Evolutionary conservation across 495 filamentous ascomycete species (phyloP).

Genomic region (Talaromyces borbonicus): DNA sequence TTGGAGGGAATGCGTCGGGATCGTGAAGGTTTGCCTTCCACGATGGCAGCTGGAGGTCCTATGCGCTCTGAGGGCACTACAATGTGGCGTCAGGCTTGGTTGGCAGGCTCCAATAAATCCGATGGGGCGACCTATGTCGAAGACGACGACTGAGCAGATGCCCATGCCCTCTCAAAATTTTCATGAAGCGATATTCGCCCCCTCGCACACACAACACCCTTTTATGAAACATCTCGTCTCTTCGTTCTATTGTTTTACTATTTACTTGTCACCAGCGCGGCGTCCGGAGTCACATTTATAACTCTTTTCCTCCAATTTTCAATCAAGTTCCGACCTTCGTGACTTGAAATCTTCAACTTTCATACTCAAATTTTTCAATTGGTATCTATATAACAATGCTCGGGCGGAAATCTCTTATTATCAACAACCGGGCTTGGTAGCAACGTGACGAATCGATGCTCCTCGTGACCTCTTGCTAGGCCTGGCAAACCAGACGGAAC

Average conservation of each 20-base stretch:
- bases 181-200: background rate
- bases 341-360: background rate
- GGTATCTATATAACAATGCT: too few species aligned
- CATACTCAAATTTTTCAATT: background rate
- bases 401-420: too few species aligned
- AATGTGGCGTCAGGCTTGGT: slow-evolving; percentile 37
- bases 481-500: too few species aligned
- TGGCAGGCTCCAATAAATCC: slow-evolving; percentile 20
- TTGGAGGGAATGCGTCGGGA: slow-evolving; percentile 76
- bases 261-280: slow-evolving; percentile 2
- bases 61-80: slow-evolving; percentile 5
- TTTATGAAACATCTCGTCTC: slow-evolving; percentile 4
- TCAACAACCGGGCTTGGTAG: too few species aligned
- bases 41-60: slow-evolving; percentile 33
- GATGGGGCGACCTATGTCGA: slow-evolving; percentile 17
- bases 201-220: background rate
- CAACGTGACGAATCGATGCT: too few species aligned
- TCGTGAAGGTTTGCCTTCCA: slow-evolving; percentile 31
- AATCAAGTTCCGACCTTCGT: background rate
- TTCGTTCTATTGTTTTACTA: background rate
- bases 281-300: slow-evolving; percentile 3
- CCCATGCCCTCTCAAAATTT: background rate
- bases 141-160: slow-evolving; percentile 19
- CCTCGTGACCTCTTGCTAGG: too few species aligned
- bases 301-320: background rate